These are phyloP conservation scores for Boletellus ananiceps DNA, from an alignment of 768 basidiomycete genomes.

Conservation along the genomic window DNA sequence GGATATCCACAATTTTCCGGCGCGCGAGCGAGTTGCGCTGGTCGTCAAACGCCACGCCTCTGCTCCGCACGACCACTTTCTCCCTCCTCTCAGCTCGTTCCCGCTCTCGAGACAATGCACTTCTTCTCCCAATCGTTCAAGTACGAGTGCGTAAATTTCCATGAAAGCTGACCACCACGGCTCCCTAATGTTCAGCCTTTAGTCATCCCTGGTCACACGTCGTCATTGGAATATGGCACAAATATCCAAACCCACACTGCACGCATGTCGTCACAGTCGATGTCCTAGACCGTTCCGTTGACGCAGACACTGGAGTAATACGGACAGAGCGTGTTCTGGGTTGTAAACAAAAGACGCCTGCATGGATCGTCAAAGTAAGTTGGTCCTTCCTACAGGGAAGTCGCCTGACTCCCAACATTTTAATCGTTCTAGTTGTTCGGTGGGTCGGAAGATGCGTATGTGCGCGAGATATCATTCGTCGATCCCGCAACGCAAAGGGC, in stretches of 20 bases:
- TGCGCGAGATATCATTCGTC: slow-evolving; percentile 90
- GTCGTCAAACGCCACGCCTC: slow-evolving; percentile 15
- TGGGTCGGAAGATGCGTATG: slow-evolving; percentile 90
- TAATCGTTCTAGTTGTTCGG: slow-evolving; percentile 63
- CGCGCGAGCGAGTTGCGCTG: neutral
- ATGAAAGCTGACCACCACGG: neutral
- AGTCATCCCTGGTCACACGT: slow-evolving; percentile 92
- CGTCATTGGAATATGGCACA: slow-evolving; percentile 89
- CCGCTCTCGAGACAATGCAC: slow-evolving; percentile 52
- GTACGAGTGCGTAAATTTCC: slow-evolving; percentile 61
- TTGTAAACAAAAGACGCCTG: slow-evolving; percentile 87
- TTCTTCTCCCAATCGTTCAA: slow-evolving; percentile 82
- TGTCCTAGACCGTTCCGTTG: slow-evolving; percentile 78
- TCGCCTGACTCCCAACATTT: slow-evolving; percentile 1
- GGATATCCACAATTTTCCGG: slow-evolving; percentile 14
- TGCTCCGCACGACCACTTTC: slow-evolving; percentile 18
- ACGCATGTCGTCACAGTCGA: slow-evolving; percentile 85
- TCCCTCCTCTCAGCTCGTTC: slow-evolving; percentile 20
- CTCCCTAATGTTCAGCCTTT: slow-evolving; percentile 9
- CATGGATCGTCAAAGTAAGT: slow-evolving; percentile 89
- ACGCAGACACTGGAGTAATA: slow-evolving; percentile 81
- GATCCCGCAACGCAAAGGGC: slow-evolving; percentile 79
- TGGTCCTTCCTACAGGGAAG: slow-evolving; percentile 2
- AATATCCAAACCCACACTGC: slow-evolving; percentile 93
- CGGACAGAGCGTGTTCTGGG: slow-evolving; percentile 87